These are phyloP conservation scores for Lichtheimia hyalospora DNA, from an alignment of 371 early-diverging fungal genomes.

Conservation along the genomic window DNA sequence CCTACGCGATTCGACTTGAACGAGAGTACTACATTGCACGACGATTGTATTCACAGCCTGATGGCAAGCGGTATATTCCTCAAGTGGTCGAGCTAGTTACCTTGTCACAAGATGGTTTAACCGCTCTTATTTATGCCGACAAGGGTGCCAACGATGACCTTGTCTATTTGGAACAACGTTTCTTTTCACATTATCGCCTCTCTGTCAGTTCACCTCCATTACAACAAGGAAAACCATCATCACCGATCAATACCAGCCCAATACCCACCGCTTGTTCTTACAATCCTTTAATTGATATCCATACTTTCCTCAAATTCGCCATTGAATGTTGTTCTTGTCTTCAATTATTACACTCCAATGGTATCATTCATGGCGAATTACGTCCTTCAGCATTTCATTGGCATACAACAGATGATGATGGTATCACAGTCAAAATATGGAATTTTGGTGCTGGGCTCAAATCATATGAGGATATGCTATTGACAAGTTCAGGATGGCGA, in stretches of 20 bases:
- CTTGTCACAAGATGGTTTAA: slow-evolving; percentile 34
- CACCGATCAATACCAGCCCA: background rate
- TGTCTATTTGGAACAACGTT: slow-evolving; percentile 13
- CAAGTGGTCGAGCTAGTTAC: slow-evolving; percentile 35
- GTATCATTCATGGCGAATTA: slow-evolving; percentile 42
- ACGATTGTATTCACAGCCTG: slow-evolving; percentile 30
- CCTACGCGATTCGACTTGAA: slow-evolving; percentile 37
- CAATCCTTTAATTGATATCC: slow-evolving; percentile 14
- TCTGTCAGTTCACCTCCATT: slow-evolving; percentile 3
- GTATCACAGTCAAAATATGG: slow-evolving; percentile 29
- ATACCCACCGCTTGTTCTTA: background rate
- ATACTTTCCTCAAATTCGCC: slow-evolving; percentile 31
- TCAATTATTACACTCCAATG: slow-evolving; percentile 43
- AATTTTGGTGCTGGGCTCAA: slow-evolving; percentile 38
- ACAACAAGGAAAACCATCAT: slow-evolving; percentile 9
- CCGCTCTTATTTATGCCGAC: slow-evolving; percentile 33
- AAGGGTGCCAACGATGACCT: slow-evolving; percentile 9
- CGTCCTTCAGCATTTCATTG: slow-evolving; percentile 35
- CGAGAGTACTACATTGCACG: slow-evolving; percentile 44
- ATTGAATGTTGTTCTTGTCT: slow-evolving; percentile 39
- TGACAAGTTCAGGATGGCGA: slow-evolving; percentile 39
- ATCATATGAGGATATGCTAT: slow-evolving; percentile 38
- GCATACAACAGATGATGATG: slow-evolving; percentile 7
- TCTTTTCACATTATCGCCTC: slow-evolving; percentile 16
- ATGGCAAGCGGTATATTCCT: slow-evolving; percentile 31